A percentile compares a stretch with the other conserved stretches of the same genome.
Evolutionary conservation across 164 flowering plant genomes (phyloP).

Genomic region (Chimonanthus praecox): DNA sequence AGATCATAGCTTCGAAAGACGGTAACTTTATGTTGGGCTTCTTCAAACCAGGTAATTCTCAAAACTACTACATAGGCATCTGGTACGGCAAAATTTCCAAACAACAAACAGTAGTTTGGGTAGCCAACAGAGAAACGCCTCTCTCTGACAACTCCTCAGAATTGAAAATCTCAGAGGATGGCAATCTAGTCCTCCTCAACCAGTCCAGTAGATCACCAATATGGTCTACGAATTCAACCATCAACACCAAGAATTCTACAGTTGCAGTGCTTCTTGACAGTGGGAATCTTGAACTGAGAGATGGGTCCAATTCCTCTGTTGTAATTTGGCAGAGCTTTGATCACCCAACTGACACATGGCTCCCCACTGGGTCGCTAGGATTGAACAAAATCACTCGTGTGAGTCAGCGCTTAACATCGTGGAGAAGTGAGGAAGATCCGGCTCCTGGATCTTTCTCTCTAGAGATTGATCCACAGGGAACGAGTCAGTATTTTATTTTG

Average conservation of each 20-base stretch:
- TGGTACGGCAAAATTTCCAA: slow-evolving; percentile 16
- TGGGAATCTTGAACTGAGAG: slow-evolving; percentile 28
- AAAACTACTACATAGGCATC: slow-evolving; percentile 20
- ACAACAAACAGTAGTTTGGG: slow-evolving; percentile 19
- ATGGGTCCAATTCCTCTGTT: background rate
- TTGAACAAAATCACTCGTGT: slow-evolving; percentile 4
- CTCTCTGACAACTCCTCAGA: slow-evolving; percentile 7
- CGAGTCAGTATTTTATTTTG: background rate
- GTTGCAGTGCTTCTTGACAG: slow-evolving; percentile 22
- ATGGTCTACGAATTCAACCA: slow-evolving; percentile 28
- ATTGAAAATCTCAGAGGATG: slow-evolving; percentile 18
- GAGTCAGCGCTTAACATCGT: slow-evolving; percentile 4
- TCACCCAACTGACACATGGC: slow-evolving; percentile 8
- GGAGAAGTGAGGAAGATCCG: slow-evolving; percentile 16
- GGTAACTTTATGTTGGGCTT: slow-evolving; percentile 18
- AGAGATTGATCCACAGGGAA: slow-evolving; percentile 4
- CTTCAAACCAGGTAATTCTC: slow-evolving; percentile 19
- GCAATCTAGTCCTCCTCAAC: slow-evolving; percentile 19
- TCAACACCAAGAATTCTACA: slow-evolving; percentile 7
- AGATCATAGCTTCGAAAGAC: slow-evolving; percentile 14
- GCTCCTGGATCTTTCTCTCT: slow-evolving; percentile 8
- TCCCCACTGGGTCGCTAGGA: slow-evolving; percentile 9
- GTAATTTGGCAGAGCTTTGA: slow-evolving; percentile 15
- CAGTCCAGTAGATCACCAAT: slow-evolving; percentile 7
- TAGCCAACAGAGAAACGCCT: slow-evolving; percentile 22